phyloP scores from a whole-genome alignment of 2,329 filamentous ascomycete genomes.

The Pseudofabraea citricarpa region DNA sequence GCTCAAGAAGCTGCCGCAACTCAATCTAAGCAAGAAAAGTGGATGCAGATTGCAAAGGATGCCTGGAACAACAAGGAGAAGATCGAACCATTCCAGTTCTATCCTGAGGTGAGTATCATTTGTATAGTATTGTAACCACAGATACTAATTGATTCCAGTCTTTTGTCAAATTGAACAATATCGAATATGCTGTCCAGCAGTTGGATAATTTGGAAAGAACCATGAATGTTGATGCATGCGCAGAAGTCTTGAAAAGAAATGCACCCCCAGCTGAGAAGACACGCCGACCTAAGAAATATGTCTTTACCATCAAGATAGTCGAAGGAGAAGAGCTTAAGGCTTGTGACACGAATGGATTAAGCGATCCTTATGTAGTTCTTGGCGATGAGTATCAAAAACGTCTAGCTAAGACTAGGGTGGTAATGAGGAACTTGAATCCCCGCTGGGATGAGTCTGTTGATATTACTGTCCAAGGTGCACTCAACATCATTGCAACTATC shows the following conservation, averaged over 20 bases:
- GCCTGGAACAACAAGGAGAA: conserved; percentile 89
- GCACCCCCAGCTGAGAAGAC: conserved; percentile 62
- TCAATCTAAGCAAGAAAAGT: conserved; percentile 85
- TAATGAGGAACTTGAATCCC: conserved; percentile 86
- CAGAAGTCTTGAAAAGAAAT: conserved; percentile 70
- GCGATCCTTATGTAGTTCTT: conserved; percentile 94
- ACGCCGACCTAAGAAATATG: conserved; percentile 77
- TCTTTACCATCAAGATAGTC: conserved; percentile 98
- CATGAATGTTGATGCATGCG: conserved; percentile 89
- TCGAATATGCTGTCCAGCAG: conserved; percentile 90
- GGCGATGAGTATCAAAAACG: conserved; percentile 98
- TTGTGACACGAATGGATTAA: conserved; percentile 91
- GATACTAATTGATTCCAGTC: conserved; percentile 53
- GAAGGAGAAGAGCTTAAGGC: conserved; percentile 97
- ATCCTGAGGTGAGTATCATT: conserved; percentile 64
- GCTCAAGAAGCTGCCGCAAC: conserved; percentile 76
- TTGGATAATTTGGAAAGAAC: conserved; percentile 84
- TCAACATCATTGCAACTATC: conserved; percentile 94
- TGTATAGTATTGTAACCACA: neutral
- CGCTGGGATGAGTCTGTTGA: conserved; percentile 97
- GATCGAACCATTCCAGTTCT: conserved; percentile 95
- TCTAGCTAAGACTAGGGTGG: conserved; percentile 87
- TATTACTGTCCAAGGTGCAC: conserved; percentile 83
- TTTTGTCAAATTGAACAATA: conserved; percentile 95
- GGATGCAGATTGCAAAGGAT: conserved; percentile 89